Percentiles rank a stretch among this genome's conserved stretches.
Conservation (phyloP, 192 early-diverging fungal genomes). For the Dissophora globulifera region DNA sequence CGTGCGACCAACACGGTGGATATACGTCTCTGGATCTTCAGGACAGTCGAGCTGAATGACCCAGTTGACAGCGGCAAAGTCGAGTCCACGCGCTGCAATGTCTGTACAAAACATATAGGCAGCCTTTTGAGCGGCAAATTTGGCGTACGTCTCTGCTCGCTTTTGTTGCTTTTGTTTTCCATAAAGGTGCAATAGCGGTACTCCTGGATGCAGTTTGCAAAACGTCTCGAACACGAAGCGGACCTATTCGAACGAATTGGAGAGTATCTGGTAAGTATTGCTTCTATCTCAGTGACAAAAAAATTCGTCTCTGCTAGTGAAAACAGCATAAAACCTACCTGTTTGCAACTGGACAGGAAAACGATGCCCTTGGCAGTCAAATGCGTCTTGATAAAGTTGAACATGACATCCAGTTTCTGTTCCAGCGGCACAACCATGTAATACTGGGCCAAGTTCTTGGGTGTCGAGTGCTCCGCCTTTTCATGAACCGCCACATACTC, state of each 20-base stretch:
- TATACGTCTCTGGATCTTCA: slow-evolving; percentile 95
- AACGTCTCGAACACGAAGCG: slow-evolving; percentile 96
- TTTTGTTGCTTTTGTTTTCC: slow-evolving; percentile 98
- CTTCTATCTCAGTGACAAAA: too few species aligned
- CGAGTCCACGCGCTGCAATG: slow-evolving; percentile 94
- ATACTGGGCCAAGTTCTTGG: slow-evolving; percentile 83
- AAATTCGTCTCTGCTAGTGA: too few species aligned
- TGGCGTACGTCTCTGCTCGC: slow-evolving; percentile 92
- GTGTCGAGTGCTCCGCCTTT: slow-evolving; percentile 78
- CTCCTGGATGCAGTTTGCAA: slow-evolving; percentile 93
- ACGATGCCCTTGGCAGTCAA: slow-evolving; percentile 89
- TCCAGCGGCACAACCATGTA: slow-evolving; percentile 87
- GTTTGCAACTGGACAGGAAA: slow-evolving; percentile 97
- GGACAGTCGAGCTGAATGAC: slow-evolving; percentile 98
- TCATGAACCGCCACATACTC: slow-evolving; percentile 98
- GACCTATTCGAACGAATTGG: too few species aligned
- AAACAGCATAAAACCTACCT: slow-evolving; percentile 65
- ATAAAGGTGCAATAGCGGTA: slow-evolving; percentile 90
- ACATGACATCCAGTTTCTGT: slow-evolving; percentile 95
- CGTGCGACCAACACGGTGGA: slow-evolving; percentile 98
- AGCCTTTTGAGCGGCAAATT: slow-evolving; percentile 81
- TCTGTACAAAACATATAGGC: slow-evolving; percentile 94
- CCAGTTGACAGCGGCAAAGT: slow-evolving; percentile 99
- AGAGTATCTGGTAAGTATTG: too few species aligned
- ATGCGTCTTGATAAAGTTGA: slow-evolving; percentile 95